These are phyloP conservation scores for Amanita subjunquillea DNA, from an alignment of 768 basidiomycete species.

Conservation along the genomic window DNA sequence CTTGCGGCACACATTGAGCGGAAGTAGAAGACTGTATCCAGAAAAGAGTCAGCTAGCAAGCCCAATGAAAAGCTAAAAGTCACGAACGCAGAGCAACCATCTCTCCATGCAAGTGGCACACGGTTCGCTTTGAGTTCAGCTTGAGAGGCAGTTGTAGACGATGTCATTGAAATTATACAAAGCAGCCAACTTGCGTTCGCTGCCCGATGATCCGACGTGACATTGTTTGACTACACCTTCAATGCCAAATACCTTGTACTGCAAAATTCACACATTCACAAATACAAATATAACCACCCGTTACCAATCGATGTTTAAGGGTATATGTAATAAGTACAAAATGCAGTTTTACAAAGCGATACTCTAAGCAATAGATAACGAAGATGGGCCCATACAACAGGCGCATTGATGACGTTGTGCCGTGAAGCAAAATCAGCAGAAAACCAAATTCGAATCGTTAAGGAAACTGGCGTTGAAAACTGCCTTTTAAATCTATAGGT, in stretches of 20 bases:
- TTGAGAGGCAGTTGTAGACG: constrained; percentile 74
- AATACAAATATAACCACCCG: neutral
- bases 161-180: constrained; percentile 38
- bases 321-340: neutral
- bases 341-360: neutral
- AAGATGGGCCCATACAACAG: neutral
- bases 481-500: neutral
- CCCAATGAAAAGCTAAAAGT: neutral
- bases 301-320: neutral
- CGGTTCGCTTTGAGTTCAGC: constrained; percentile 64
- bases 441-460: neutral
- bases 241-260: neutral
- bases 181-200: neutral
- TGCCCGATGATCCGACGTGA: neutral
- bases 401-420: neutral
- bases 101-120: constrained; percentile 79
- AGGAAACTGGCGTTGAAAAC: neutral
- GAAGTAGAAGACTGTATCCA: constrained; percentile 60
- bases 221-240: neutral
- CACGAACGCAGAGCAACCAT: constrained; percentile 85
- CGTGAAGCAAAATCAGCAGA: neutral
- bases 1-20: constrained; percentile 79
- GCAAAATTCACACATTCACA: neutral
- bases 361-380: neutral
- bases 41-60: neutral